phyloP scores from a whole-genome alignment of 2,329 filamentous ascomycete species.

The Penicillium vulpinum region DNA sequence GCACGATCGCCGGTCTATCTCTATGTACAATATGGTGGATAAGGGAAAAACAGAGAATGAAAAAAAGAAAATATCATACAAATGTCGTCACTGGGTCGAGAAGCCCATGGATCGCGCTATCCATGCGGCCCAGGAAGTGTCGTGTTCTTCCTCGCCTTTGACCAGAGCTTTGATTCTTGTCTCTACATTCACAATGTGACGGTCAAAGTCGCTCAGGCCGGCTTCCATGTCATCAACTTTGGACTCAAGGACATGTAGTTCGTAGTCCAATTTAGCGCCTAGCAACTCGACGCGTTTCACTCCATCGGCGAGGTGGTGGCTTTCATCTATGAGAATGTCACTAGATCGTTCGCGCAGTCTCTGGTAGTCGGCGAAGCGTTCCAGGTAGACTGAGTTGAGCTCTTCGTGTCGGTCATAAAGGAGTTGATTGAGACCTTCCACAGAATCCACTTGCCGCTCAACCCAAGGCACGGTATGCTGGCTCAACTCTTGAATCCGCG shows the following conservation, averaged over 20 bases:
- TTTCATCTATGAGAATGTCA: conserved; percentile 69
- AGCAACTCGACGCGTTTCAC: conserved; percentile 78
- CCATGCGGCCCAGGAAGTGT: conserved; percentile 61
- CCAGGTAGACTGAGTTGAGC: conserved; percentile 66
- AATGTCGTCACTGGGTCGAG: conserved; percentile 16
- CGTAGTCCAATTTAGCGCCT: conserved; percentile 86
- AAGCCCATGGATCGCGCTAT: conserved; percentile 40
- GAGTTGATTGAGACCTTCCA: conserved; percentile 62
- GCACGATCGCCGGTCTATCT: conserved; percentile 20
- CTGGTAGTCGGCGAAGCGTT: conserved; percentile 69
- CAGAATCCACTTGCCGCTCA: conserved; percentile 42
- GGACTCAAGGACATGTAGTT: conserved; percentile 74
- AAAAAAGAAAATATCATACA: conserved; percentile 21
- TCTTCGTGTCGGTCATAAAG: conserved; percentile 65
- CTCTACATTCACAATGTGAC: conserved; percentile 72
- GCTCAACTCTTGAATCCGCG: conserved; percentile 40
- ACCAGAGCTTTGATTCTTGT: conserved; percentile 63
- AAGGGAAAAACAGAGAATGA: conserved; percentile 22
- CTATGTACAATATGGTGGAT: conserved; percentile 30
- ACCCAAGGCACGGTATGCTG: conserved; percentile 45
- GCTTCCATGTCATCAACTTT: conserved; percentile 87
- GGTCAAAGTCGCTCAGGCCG: conserved; percentile 75
- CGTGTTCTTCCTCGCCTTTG: conserved; percentile 62
- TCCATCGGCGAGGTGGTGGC: conserved; percentile 66
- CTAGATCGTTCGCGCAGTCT: conserved; percentile 66